phyloP scores from a whole-genome alignment of 1,139 yeast species.

The Suhomyces kunorum region DNA sequence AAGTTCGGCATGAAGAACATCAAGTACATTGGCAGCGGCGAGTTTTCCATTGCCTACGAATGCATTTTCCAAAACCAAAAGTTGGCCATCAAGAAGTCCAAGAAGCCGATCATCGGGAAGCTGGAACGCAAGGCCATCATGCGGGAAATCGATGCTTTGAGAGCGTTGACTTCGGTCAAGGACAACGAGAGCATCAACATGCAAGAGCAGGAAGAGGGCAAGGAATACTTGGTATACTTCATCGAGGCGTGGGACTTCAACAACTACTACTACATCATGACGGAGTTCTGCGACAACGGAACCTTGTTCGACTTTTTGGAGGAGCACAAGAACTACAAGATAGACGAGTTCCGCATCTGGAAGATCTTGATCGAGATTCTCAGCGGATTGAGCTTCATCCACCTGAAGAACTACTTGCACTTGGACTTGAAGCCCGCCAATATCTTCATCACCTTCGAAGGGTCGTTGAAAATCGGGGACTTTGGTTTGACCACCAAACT shows the following conservation, averaged over 20 bases:
- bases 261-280: slow-evolving; percentile 83
- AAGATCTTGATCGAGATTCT: slow-evolving; percentile 83
- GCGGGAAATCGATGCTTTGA: slow-evolving; percentile 49
- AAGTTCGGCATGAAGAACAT: slow-evolving; percentile 70
- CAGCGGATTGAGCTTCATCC: slow-evolving; percentile 79
- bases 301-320: slow-evolving; percentile 77
- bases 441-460: slow-evolving; percentile 91
- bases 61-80: slow-evolving; percentile 63
- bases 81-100: slow-evolving; percentile 86
- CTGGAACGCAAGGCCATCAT: slow-evolving; percentile 39
- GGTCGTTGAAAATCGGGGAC: slow-evolving; percentile 82
- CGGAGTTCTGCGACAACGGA: slow-evolving; percentile 95
- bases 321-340: slow-evolving; percentile 68
- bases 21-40: slow-evolving; percentile 76
- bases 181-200: slow-evolving; percentile 44
- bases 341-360: slow-evolving; percentile 99
- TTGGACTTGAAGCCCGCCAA: slow-evolving; percentile 94
- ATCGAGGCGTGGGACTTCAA: slow-evolving; percentile 85
- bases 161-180: slow-evolving; percentile 43
- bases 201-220: slow-evolving; percentile 69
- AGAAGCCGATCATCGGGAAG: slow-evolving; percentile 50
- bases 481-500: slow-evolving; percentile 62
- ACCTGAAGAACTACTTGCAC: slow-evolving; percentile 73
- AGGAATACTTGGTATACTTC: slow-evolving; percentile 75
- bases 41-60: slow-evolving; percentile 84